Conservation (phyloP, 106 monocot genomes). For the Dendrobium nobile region DNA sequence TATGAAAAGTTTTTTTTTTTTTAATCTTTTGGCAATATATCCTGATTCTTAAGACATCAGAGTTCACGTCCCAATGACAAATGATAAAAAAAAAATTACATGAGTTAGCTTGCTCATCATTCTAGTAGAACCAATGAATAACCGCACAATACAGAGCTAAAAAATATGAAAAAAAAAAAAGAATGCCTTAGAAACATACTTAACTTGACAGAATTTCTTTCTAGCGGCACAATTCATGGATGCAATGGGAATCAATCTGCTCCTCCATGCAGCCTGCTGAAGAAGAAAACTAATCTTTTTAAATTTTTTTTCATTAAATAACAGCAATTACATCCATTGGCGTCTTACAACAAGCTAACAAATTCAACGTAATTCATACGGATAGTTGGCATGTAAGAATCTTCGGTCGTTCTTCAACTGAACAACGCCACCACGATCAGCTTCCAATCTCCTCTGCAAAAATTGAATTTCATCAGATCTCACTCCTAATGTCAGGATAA, state of each 20-base stretch:
- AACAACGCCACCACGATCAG: not conserved
- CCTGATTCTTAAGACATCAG: too few relatives aligned
- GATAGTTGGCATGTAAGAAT: not conserved
- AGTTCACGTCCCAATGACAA: too few relatives aligned
- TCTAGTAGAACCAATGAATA: too few relatives aligned
- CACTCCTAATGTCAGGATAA: not conserved
- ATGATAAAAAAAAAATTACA: too few relatives aligned
- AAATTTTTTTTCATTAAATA: not conserved
- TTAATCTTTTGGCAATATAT: too few relatives aligned
- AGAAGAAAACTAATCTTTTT: not conserved
- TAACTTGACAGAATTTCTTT: not conserved
- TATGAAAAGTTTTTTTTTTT: too few relatives aligned
- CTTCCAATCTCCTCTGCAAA: slow-evolving; percentile 2
- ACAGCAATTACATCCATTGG: not conserved
- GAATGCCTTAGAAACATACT: not conserved
- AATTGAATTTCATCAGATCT: not conserved
- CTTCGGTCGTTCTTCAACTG: not conserved
- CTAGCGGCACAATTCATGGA: not conserved
- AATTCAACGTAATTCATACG: not conserved
- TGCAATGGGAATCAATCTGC: not conserved
- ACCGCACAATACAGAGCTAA: too few relatives aligned
- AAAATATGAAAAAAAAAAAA: too few relatives aligned
- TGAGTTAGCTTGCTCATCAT: too few relatives aligned
- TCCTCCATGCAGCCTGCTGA: not conserved
- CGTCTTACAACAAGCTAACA: not conserved